Evolutionary conservation across 2,329 filamentous ascomycete species (phyloP).

Genomic region (Zasmidium cellare): DNA sequence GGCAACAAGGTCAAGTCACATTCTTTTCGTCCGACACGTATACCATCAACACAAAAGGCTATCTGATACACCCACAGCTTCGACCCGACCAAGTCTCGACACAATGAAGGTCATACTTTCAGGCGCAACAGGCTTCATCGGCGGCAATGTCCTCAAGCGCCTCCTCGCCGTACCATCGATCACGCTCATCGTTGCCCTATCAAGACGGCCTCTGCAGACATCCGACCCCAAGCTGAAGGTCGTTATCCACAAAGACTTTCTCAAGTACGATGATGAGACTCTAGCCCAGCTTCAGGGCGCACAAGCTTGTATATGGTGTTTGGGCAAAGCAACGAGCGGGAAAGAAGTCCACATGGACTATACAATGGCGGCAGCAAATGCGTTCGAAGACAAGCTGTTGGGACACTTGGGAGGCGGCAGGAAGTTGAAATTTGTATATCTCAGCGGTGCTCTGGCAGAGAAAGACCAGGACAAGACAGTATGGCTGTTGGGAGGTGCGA

Average conservation of each 20-base stretch:
- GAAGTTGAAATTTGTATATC: constrained; percentile 41
- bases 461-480: constrained; percentile 34
- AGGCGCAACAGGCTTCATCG: constrained; percentile 57
- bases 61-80: too few relatives aligned
- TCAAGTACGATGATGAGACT: constrained; percentile 46
- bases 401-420: constrained; percentile 19
- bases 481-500: constrained; percentile 33
- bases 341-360: constrained; percentile 37
- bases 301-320: constrained; percentile 45
- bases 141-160: constrained; percentile 51
- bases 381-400: constrained; percentile 29
- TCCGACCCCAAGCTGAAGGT: constrained; percentile 53
- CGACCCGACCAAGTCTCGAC: too few relatives aligned
- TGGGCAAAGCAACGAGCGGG: constrained; percentile 26
- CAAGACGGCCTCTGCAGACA: constrained; percentile 48
- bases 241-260: constrained; percentile 56
- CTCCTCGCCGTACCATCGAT: constrained; percentile 51
- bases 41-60: too few relatives aligned
- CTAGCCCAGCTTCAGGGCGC: constrained; percentile 40
- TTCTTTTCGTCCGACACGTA: too few relatives aligned
- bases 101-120: constrained; percentile 60
- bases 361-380: constrained; percentile 33
- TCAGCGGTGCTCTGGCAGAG: constrained; percentile 36
- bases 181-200: constrained; percentile 53
- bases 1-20: too few relatives aligned